A percentile compares a stretch with the other conserved stretches of the same genome.
Evolutionary conservation across 2,329 filamentous ascomycete species (phyloP).

Genomic region (Pestalotiopsis sp.): DNA sequence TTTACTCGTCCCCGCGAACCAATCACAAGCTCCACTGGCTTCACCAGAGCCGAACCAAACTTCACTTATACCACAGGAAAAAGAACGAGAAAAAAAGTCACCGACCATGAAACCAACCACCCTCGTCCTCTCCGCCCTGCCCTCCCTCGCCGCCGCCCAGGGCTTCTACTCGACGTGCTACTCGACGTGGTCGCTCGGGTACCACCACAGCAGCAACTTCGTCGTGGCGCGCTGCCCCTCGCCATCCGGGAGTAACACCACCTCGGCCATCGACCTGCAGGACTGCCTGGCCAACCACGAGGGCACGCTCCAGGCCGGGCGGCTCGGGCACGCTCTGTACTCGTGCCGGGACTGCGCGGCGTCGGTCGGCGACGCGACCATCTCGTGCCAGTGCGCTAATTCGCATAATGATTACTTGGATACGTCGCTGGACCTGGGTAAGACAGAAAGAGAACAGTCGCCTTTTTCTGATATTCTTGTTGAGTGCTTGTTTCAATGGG

Average conservation of each 20-base stretch:
- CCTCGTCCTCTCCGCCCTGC: neutral
- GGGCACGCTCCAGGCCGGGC: neutral
- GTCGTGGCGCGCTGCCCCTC: neutral
- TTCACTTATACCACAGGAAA: neutral
- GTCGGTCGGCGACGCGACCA: neutral
- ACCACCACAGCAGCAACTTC: constrained; percentile 4
- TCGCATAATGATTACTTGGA: neutral
- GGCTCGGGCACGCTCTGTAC: constrained; percentile 12
- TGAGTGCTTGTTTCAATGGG: no score
- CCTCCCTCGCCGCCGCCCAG: neutral
- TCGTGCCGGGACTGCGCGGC: constrained; percentile 8
- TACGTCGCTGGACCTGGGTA: constrained; percentile 5
- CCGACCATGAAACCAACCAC: neutral
- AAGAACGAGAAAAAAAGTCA: neutral
- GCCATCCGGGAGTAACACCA: neutral
- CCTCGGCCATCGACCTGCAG: constrained; percentile 1
- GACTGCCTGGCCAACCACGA: constrained; percentile 11
- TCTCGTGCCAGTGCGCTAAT: constrained; percentile 10
- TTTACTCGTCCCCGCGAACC: no score
- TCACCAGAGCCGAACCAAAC: no score
- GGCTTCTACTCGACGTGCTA: constrained; percentile 5
- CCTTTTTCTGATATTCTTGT: no score
- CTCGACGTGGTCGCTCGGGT: constrained; percentile 1
- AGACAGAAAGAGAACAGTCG: no score
- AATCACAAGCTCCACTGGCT: no score